Percentiles rank a stretch among this genome's conserved stretches.
phyloP scores from a whole-genome alignment of 768 basidiomycete species.

The Termitomyces sp. region DNA sequence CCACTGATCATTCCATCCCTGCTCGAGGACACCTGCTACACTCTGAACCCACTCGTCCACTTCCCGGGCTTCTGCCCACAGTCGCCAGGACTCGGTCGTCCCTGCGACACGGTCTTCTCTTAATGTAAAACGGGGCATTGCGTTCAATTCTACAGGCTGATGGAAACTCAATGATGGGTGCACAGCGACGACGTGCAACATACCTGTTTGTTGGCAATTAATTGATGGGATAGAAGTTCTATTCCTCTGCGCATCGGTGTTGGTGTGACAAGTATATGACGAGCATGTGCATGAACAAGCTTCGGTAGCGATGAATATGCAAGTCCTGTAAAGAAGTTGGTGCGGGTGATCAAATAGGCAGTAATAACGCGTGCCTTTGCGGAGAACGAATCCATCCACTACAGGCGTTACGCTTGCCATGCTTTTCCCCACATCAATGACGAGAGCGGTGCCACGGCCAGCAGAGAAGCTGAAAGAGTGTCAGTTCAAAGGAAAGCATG shows the following conservation, averaged over 20 bases:
- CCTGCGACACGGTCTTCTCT: slow-evolving; percentile 68
- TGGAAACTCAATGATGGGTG: slow-evolving; percentile 1
- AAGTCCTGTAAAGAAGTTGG: slow-evolving; percentile 49
- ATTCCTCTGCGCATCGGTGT: slow-evolving; percentile 49
- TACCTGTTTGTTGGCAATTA: slow-evolving; percentile 79
- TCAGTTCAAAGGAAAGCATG: background rate
- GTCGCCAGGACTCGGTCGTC: slow-evolving; percentile 78
- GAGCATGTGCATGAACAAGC: slow-evolving; percentile 77
- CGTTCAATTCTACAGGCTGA: slow-evolving; percentile 71
- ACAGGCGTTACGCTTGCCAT: slow-evolving; percentile 91
- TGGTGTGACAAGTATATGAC: slow-evolving; percentile 52
- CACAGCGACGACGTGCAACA: slow-evolving; percentile 7
- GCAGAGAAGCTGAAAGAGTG: slow-evolving; percentile 72
- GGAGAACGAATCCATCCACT: slow-evolving; percentile 94
- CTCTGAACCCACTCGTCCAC: slow-evolving; percentile 94
- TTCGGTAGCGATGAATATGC: slow-evolving; percentile 67
- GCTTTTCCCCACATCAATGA: slow-evolving; percentile 89
- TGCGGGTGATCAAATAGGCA: background rate
- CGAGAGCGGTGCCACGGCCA: slow-evolving; percentile 94
- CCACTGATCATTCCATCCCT: slow-evolving; percentile 87
- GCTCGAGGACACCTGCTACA: slow-evolving; percentile 78
- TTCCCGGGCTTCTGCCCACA: slow-evolving; percentile 75
- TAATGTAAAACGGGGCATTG: slow-evolving; percentile 58
- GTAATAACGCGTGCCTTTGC: slow-evolving; percentile 60
- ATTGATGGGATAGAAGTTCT: slow-evolving; percentile 78